A percentile compares a stretch with the other conserved stretches of the same genome.
Evolutionary conservation across 345 rosid genomes (phyloP).

Genomic region (Carallia pectinifolia): DNA sequence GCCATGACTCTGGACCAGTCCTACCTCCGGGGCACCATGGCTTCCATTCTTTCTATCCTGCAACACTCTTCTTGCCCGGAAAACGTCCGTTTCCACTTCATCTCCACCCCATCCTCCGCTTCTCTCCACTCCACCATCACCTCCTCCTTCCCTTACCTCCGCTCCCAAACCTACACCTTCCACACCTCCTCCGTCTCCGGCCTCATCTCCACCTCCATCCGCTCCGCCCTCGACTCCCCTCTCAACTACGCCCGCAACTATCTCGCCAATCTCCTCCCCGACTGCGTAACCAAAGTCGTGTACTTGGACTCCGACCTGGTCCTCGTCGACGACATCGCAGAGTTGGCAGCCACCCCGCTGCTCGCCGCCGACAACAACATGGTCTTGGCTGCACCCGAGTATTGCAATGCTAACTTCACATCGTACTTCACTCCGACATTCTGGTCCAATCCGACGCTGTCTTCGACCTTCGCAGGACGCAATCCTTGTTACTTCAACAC

Average conservation of each 20-base stretch:
- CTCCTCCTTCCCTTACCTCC: slow-evolving; percentile 43
- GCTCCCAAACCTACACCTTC: slow-evolving; percentile 29
- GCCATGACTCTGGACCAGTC: slow-evolving; percentile 35
- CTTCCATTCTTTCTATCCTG: slow-evolving; percentile 30
- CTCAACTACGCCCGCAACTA: slow-evolving; percentile 46
- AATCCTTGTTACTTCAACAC: slow-evolving; percentile 43
- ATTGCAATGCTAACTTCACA: slow-evolving; percentile 41
- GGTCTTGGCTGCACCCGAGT: slow-evolving; percentile 41
- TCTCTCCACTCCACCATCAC: slow-evolving; percentile 27
- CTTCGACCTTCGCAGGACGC: slow-evolving; percentile 30
- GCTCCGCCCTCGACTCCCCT: slow-evolving; percentile 42
- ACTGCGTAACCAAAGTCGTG: slow-evolving; percentile 25
- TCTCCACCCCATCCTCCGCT: slow-evolving; percentile 24
- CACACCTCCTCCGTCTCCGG: slow-evolving; percentile 31
- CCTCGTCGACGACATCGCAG: slow-evolving; percentile 39
- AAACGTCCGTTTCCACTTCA: slow-evolving; percentile 39
- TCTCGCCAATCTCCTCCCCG: slow-evolving; percentile 35
- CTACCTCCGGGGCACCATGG: slow-evolving; percentile 45
- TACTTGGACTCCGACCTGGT: slow-evolving; percentile 42
- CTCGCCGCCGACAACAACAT: slow-evolving; percentile 3
- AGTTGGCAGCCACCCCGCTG: slow-evolving; percentile 31
- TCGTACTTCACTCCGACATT: slow-evolving; percentile 39
- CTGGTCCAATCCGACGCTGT: slow-evolving; percentile 39
- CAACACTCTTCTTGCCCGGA: slow-evolving; percentile 49
- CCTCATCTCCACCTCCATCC: slow-evolving; percentile 41